phyloP scores from a whole-genome alignment of 78 protist species.

The Salpingoeca rosetta region DNA sequence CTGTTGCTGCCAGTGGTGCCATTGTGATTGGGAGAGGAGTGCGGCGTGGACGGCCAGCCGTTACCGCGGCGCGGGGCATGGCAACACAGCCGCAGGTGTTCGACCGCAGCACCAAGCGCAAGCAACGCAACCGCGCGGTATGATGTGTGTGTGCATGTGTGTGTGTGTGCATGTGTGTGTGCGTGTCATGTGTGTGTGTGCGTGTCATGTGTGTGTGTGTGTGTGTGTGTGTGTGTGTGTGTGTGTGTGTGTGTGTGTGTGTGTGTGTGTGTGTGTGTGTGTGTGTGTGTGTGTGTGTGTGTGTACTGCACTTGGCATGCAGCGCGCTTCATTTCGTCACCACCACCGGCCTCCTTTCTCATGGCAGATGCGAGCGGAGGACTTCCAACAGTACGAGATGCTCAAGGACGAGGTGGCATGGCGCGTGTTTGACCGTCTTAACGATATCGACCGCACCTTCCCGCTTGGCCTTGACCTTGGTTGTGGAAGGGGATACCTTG shows the following conservation, averaged over 20 bases:
- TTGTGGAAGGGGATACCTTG: background rate
- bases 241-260: too few relatives aligned
- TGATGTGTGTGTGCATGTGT: too few relatives aligned
- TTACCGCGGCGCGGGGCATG: background rate
- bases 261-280: too few relatives aligned
- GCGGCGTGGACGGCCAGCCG: too few relatives aligned
- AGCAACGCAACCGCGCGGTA: slow-evolving; percentile 12
- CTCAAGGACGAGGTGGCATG: background rate
- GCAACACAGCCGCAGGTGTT: background rate
- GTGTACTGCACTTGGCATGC: too few relatives aligned
- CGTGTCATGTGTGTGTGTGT: too few relatives aligned
- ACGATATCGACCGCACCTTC: background rate
- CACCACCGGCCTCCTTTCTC: background rate
- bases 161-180: too few relatives aligned
- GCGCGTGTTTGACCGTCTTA: background rate
- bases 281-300: too few relatives aligned
- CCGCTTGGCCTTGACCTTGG: background rate
- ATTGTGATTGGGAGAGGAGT: too few relatives aligned
- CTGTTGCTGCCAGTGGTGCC: too few relatives aligned
- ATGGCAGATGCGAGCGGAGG: background rate
- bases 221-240: too few relatives aligned
- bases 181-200: too few relatives aligned
- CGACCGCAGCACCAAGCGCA: slow-evolving; percentile 10
- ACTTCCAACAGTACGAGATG: background rate
- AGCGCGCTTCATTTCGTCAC: background rate